Conservation (phyloP, 2,329 filamentous ascomycete species). For the Scedosporium aurantiacum region DNA sequence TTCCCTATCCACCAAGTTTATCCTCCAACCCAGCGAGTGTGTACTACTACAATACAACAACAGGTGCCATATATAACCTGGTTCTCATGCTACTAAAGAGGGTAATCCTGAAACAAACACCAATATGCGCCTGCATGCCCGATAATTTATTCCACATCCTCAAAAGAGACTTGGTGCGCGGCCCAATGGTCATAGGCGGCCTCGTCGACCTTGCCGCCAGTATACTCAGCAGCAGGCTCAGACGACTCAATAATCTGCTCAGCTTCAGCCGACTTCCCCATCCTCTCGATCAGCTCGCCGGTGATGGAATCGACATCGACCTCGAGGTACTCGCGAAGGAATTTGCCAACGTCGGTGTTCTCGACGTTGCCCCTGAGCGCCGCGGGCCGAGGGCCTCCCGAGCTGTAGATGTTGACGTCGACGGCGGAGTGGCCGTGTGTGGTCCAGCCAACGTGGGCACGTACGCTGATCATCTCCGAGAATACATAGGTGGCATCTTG, state of each 20-base stretch:
- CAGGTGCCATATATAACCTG: too few relatives aligned
- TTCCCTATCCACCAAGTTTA: too few relatives aligned
- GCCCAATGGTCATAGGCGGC: conserved; percentile 31
- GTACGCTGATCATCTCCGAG: conserved; percentile 74
- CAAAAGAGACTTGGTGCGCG: neutral
- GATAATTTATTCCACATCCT: neutral
- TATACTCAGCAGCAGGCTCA: conserved; percentile 25
- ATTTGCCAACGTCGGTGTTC: conserved; percentile 84
- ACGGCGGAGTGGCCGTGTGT: conserved; percentile 90
- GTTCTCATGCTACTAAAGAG: too few relatives aligned
- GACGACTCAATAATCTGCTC: neutral
- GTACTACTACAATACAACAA: too few relatives aligned
- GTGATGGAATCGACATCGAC: conserved; percentile 74
- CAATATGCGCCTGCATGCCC: neutral
- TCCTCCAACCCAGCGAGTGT: too few relatives aligned
- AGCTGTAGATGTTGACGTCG: conserved; percentile 94
- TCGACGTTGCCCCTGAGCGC: conserved; percentile 76
- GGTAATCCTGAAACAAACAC: neutral
- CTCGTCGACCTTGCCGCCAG: conserved; percentile 56
- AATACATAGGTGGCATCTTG: conserved; percentile 48
- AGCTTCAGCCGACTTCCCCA: neutral
- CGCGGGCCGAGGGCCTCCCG: conserved; percentile 51
- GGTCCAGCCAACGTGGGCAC: conserved; percentile 85
- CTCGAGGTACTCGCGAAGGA: conserved; percentile 66
- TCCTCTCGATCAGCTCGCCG: conserved; percentile 54